Percentiles rank a stretch among this genome's conserved stretches.
Conservation (phyloP, 1,139 yeast genomes). For the Petasospora fabianii region DNA sequence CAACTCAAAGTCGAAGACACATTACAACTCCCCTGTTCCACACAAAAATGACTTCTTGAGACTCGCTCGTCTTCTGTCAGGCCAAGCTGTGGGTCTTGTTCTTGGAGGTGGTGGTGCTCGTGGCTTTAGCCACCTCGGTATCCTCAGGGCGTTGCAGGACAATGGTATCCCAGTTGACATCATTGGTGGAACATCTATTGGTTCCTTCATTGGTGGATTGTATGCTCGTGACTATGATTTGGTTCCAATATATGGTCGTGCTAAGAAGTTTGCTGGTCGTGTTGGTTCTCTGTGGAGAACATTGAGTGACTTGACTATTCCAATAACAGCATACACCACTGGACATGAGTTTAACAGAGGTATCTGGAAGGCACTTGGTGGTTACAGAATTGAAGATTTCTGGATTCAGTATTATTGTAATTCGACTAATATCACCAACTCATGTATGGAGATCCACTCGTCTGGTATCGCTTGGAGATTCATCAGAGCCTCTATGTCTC, state of each 20-base stretch:
- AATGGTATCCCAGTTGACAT: slow-evolving; percentile 91
- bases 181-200: slow-evolving; percentile 95
- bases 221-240: slow-evolving; percentile 90
- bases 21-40: slow-evolving; percentile 26
- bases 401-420: slow-evolving; percentile 89
- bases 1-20: slow-evolving; percentile 22
- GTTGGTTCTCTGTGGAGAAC: slow-evolving; percentile 86
- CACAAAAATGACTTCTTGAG: slow-evolving; percentile 89
- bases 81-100: slow-evolving; percentile 91
- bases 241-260: slow-evolving; percentile 86
- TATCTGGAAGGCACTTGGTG: slow-evolving; percentile 93
- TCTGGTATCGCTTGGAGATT: slow-evolving; percentile 95
- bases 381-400: slow-evolving; percentile 88
- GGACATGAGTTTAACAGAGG: slow-evolving; percentile 98
- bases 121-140: slow-evolving; percentile 90
- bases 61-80: slow-evolving; percentile 82
- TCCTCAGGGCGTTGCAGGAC: slow-evolving; percentile 88
- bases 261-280: slow-evolving; percentile 81
- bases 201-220: slow-evolving; percentile 91
- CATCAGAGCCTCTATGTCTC: slow-evolving; percentile 92
- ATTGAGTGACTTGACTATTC: slow-evolving; percentile 80
- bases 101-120: slow-evolving; percentile 98
- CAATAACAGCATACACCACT: slow-evolving; percentile 90
- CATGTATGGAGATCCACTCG: slow-evolving; percentile 91
- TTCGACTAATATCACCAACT: slow-evolving; percentile 94